These are phyloP conservation scores for Pseudogymnoascus sp. DNA, from an alignment of 2,329 filamentous ascomycete species.

Conservation along the genomic window DNA sequence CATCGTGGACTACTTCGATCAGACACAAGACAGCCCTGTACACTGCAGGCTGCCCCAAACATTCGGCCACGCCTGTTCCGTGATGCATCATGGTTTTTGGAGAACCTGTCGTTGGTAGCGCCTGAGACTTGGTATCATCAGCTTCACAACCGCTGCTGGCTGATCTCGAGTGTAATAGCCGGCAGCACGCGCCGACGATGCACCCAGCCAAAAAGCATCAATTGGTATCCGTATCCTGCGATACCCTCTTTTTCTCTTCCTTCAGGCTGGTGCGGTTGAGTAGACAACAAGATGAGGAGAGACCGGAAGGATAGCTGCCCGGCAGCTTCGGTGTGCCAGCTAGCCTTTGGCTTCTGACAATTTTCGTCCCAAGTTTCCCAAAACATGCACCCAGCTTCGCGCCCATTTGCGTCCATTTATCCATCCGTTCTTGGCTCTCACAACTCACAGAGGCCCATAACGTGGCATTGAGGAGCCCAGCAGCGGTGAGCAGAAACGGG, in stretches of 20 bases:
- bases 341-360: background rate
- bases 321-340: background rate
- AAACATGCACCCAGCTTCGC: background rate
- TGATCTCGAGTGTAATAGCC: background rate
- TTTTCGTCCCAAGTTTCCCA: slow-evolving; percentile 7
- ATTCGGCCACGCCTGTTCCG: background rate
- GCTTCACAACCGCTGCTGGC: background rate
- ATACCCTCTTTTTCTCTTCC: background rate
- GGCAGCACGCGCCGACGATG: background rate
- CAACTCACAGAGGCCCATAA: background rate
- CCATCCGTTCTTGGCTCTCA: background rate
- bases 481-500: background rate
- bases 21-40: background rate
- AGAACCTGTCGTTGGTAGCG: background rate
- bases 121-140: background rate
- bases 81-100: background rate
- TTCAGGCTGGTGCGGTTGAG: background rate
- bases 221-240: background rate
- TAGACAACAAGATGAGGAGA: background rate
- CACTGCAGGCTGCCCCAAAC: background rate
- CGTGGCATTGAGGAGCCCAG: background rate
- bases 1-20: background rate
- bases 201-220: background rate
- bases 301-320: background rate
- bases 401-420: slow-evolving; percentile 1